Evolutionary conservation across 805 yeast genomes (phyloP).

Genomic region (Jamesozyma rosinii): DNA sequence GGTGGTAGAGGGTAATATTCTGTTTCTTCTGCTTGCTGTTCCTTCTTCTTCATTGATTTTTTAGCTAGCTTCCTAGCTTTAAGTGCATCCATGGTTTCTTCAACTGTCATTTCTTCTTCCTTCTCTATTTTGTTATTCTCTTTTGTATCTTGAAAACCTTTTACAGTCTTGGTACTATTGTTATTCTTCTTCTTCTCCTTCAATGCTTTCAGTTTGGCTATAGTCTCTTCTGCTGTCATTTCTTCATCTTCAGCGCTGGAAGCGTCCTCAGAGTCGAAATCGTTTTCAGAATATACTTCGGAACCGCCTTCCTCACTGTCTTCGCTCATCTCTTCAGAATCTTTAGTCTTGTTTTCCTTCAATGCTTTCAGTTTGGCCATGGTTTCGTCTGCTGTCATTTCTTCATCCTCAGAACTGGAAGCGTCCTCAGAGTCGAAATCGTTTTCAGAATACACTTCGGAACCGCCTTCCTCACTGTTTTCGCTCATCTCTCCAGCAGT

Average conservation of each 20-base stretch:
- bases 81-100: slow-evolving; percentile 31
- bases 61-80: slow-evolving; percentile 27
- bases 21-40: slow-evolving; percentile 8
- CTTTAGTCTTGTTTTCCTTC: slow-evolving; percentile 4
- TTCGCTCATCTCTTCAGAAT: slow-evolving; percentile 3
- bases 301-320: slow-evolving; percentile 6
- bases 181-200: slow-evolving; percentile 24
- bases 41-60: slow-evolving; percentile 5
- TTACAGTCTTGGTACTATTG: slow-evolving; percentile 1
- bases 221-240: slow-evolving; percentile 35
- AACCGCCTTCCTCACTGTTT: slow-evolving; percentile 1
- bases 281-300: slow-evolving; percentile 1
- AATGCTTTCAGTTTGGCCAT: slow-evolving; percentile 27
- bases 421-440: slow-evolving; percentile 12
- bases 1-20: slow-evolving; percentile 29
- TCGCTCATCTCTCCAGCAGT: slow-evolving; percentile 3
- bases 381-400: slow-evolving; percentile 30
- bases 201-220: slow-evolving; percentile 36
- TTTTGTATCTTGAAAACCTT: background rate
- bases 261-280: too few relatives aligned
- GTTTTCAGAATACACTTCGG: too few relatives aligned
- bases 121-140: slow-evolving; percentile 14
- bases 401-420: slow-evolving; percentile 11
- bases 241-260: slow-evolving; percentile 20
- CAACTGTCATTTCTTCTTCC: slow-evolving; percentile 26